These are phyloP conservation scores for Rhizophagus clarus DNA, from an alignment of 192 early-diverging fungal genomes.

Conservation along the genomic window DNA sequence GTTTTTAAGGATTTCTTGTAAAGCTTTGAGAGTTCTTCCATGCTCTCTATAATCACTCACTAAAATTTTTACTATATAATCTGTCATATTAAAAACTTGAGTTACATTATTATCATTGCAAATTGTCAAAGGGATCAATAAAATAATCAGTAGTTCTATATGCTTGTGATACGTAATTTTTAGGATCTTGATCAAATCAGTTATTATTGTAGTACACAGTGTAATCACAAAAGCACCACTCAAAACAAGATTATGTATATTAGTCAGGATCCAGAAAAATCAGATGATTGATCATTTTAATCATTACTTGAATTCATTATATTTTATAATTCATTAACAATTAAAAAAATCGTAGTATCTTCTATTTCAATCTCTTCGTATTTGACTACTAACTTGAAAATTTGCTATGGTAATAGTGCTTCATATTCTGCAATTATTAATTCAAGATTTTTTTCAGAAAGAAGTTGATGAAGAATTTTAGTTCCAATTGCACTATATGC, in stretches of 20 bases:
- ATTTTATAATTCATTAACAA: slow-evolving; percentile 24
- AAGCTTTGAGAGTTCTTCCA: slow-evolving; percentile 39
- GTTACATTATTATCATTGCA: neutral
- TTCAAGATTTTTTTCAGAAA: slow-evolving; percentile 1
- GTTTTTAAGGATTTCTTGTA: slow-evolving; percentile 10
- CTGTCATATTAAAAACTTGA: slow-evolving; percentile 1
- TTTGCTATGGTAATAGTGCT: slow-evolving; percentile 7
- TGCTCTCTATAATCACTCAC: slow-evolving; percentile 41
- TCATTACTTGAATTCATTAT: slow-evolving; percentile 21
- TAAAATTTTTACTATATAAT: slow-evolving; percentile 36
- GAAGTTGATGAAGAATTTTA: slow-evolving; percentile 29
- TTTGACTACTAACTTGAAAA: slow-evolving; percentile 21
- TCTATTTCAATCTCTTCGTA: slow-evolving; percentile 19
- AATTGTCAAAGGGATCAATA: neutral
- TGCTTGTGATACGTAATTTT: slow-evolving; percentile 20
- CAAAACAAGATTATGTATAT: slow-evolving; percentile 15
- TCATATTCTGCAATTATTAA: slow-evolving; percentile 12
- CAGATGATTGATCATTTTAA: slow-evolving; percentile 11
- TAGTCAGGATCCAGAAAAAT: slow-evolving; percentile 7
- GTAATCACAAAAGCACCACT: slow-evolving; percentile 21
- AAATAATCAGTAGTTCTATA: slow-evolving; percentile 19
- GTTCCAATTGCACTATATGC: slow-evolving; percentile 17
- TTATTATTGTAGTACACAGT: slow-evolving; percentile 24
- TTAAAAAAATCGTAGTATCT: slow-evolving; percentile 8
- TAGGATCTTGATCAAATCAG: slow-evolving; percentile 26